Base-by-base conservation (phyloP, 306 rosid species). In the Vachellia collinsii region DNA sequence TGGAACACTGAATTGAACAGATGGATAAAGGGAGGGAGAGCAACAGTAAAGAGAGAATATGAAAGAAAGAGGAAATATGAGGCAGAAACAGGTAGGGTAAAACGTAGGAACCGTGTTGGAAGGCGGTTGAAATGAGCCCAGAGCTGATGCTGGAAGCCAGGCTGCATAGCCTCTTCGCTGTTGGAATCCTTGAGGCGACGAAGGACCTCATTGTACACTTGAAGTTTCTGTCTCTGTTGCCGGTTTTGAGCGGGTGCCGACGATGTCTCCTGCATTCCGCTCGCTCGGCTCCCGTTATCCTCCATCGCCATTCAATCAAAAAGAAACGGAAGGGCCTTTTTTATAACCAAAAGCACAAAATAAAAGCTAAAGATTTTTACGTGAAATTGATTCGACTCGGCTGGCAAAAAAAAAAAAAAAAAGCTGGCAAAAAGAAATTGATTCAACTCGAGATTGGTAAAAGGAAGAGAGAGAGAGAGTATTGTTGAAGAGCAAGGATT, bases 41-140 rank as follows among this genome's bases (percentile, higher is more conserved):
- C 10, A 12, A 43, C 22, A 43, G 13, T 22, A 23, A 25, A 70
- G 22, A 13, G 17, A 16, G 58, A 72, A 72, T 3, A 44, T 46
- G 17, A 3, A 47, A 8, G 46, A n/a, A 37, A 14, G 46, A 65
- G 70, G 37, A 65, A 22, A 37, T 48, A 64, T 64, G 48, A 38
- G 4, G 48, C 9, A 39, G 44, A 38, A 65, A 65, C 22, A 48
- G 20, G 29, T n/a, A 20, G 53, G 72, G 70, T 72, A 39, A 54
- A 80, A 77, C 72, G 84, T 43, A 76, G 72, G 83, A 72, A 96
- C 99, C 99, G 92, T 77, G 98, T 62, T 11, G 99, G 99, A 13
- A 96, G 99, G 78, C 98, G 97, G 85, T 90, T 92, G 77, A 96
- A 96, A 89, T 96, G 99, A 83, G 92, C 77, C 98, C 97, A 96